Evolutionary conservation across 257 asterid genomes (phyloP).

Genomic region (Plantago major): DNA sequence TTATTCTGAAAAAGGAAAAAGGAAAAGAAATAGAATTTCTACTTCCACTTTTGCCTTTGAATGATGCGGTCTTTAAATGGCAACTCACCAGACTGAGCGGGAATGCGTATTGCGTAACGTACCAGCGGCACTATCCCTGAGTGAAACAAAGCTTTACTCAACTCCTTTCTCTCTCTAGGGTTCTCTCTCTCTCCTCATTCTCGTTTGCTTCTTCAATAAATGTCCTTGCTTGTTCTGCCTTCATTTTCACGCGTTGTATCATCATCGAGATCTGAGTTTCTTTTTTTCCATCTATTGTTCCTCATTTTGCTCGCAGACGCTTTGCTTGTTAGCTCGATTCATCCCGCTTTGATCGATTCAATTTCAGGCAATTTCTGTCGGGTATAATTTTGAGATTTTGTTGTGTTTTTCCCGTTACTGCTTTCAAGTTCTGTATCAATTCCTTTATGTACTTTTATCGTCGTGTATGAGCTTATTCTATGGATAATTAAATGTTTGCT

Average conservation of each 20-base stretch:
- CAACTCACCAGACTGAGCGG: conserved; percentile 32
- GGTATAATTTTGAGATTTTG: conserved; percentile 7
- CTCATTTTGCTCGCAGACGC: conserved; percentile 24
- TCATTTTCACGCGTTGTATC: conserved; percentile 33
- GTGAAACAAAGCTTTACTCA: conserved; percentile 29
- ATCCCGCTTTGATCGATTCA: conserved; percentile 15
- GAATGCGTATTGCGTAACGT: conserved; percentile 37
- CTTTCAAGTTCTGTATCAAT: conserved; percentile 12
- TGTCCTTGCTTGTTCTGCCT: conserved; percentile 29
- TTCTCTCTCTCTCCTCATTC: conserved; percentile 20
- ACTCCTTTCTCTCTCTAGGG: conserved; percentile 39
- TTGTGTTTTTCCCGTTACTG: conserved; percentile 10
- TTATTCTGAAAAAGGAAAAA: background rate
- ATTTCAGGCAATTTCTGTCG: conserved; percentile 23
- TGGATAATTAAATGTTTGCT: conserved; percentile 2
- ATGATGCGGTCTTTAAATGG: conserved; percentile 17
- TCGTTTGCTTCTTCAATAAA: conserved; percentile 30
- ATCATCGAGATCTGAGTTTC: conserved; percentile 46
- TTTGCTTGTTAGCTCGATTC: conserved; percentile 9
- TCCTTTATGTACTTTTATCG: background rate
- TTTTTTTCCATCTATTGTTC: conserved; percentile 15
- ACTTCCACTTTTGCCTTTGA: background rate
- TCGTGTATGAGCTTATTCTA: conserved; percentile 17
- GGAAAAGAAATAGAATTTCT: background rate
- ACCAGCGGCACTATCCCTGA: conserved; percentile 28